These are phyloP conservation scores for Crithidia acanthocephali DNA, from an alignment of 208 protist species.

Conservation along the genomic window DNA sequence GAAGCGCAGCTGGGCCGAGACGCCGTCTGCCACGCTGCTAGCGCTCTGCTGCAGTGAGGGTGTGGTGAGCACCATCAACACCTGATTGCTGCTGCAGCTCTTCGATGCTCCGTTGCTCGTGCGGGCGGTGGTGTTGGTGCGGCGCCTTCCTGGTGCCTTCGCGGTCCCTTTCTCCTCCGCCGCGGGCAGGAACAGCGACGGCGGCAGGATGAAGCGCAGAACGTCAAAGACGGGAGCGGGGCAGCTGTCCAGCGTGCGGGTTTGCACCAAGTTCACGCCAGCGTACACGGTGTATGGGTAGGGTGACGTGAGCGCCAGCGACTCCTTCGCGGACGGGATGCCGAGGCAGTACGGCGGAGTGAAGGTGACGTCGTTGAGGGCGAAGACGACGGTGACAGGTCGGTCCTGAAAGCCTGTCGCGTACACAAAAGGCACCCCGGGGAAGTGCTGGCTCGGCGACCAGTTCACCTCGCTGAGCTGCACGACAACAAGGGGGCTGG, in stretches of 20 bases:
- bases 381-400: constrained; percentile 52
- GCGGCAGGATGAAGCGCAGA: constrained; percentile 51
- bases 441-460: constrained; percentile 58
- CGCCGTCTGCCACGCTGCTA: constrained; percentile 28
- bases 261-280: constrained; percentile 83
- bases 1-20: constrained; percentile 54
- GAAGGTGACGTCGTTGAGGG: constrained; percentile 79
- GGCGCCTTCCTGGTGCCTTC: not conserved
- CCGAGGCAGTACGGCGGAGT: constrained; percentile 54
- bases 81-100: not conserved
- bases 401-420: constrained; percentile 43
- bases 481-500: constrained; percentile 67
- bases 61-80: constrained; percentile 52
- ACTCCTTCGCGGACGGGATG: constrained; percentile 36
- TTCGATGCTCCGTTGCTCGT: not conserved
- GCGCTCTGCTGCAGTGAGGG: constrained; percentile 25
- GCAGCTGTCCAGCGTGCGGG: constrained; percentile 47
- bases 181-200: constrained; percentile 42
- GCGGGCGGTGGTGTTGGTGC: not conserved
- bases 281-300: constrained; percentile 61
- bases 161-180: not conserved
- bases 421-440: constrained; percentile 59
- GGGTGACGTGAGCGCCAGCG: constrained; percentile 36
- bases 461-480: constrained; percentile 48
- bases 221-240: constrained; percentile 61